A percentile compares a stretch with the other conserved stretches of the same genome.
Evolutionary conservation across 306 rosid genomes (phyloP).

Genomic region (Styphnolobium japonicum): DNA sequence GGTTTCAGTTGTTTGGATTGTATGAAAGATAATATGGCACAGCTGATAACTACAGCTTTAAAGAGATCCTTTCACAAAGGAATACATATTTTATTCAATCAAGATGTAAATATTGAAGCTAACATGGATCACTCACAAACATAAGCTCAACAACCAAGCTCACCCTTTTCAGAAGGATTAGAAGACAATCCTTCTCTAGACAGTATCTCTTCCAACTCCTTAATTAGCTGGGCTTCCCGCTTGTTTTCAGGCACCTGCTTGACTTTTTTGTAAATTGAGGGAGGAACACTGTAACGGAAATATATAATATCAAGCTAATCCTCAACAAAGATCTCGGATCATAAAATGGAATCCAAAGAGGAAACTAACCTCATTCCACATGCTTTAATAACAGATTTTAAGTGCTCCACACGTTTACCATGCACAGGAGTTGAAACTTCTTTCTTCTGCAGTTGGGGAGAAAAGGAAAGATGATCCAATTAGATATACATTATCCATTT

Average conservation of each 20-base stretch:
- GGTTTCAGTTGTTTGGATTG: constrained; percentile 1
- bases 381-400: constrained; percentile 88
- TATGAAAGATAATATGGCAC: background rate
- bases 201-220: constrained; percentile 84
- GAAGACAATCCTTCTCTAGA: constrained; percentile 85
- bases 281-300: constrained; percentile 68
- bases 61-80: background rate
- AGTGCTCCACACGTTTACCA: constrained; percentile 84
- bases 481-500: constrained; percentile 2
- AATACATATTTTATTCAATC: constrained; percentile 20
- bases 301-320: constrained; percentile 27
- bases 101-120: constrained; percentile 21
- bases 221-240: constrained; percentile 75
- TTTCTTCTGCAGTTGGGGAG: constrained; percentile 63
- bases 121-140: constrained; percentile 18
- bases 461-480: constrained; percentile 1
- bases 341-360: constrained; percentile 19
- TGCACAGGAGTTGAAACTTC: constrained; percentile 70
- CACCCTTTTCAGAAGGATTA: constrained; percentile 90
- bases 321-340: constrained; percentile 24
- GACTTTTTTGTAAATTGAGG: constrained; percentile 74
- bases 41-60: constrained; percentile 15
- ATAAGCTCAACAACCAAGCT: constrained; percentile 13
- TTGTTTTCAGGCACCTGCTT: constrained; percentile 86
- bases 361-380: constrained; percentile 89